Conservation (phyloP, 225 moss, liverwort and hornwort genomes). For the Bryum argenteum region DNA sequence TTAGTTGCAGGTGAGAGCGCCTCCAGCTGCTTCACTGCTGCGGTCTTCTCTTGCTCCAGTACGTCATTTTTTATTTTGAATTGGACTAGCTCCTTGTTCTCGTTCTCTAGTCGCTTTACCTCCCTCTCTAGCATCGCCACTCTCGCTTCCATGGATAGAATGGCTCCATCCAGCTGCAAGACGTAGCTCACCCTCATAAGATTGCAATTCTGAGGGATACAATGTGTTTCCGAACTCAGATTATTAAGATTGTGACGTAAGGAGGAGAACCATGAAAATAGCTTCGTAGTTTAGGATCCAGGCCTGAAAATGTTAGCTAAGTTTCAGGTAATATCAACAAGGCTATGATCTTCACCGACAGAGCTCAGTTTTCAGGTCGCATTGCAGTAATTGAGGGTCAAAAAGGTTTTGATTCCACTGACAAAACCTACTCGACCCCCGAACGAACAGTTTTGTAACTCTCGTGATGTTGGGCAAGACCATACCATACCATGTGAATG, state of each 20-base stretch:
- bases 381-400: background rate
- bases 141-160: slow-evolving; percentile 55
- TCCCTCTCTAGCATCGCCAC: slow-evolving; percentile 63
- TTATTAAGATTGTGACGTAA: no score
- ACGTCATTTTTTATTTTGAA: slow-evolving; percentile 49
- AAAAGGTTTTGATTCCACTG: background rate
- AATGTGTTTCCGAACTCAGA: no score
- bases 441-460: no score
- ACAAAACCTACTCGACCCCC: background rate
- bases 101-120: slow-evolving; percentile 50
- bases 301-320: background rate
- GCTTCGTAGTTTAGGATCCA: background rate
- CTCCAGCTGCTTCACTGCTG: slow-evolving; percentile 47
- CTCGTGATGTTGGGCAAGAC: no score
- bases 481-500: no score
- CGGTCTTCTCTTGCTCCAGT: slow-evolving; percentile 51
- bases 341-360: background rate
- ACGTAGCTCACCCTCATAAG: background rate
- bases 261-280: background rate
- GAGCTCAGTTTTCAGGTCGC: background rate
- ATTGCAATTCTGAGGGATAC: no score
- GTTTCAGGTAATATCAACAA: background rate
- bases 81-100: slow-evolving; percentile 56
- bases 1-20: slow-evolving; percentile 46
- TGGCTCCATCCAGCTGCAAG: slow-evolving; percentile 41